A percentile compares a stretch with the other conserved stretches of the same genome.
These are phyloP conservation scores for Hebeloma cylindrosporum DNA, from an alignment of 768 basidiomycete species.

Conservation along the genomic window DNA sequence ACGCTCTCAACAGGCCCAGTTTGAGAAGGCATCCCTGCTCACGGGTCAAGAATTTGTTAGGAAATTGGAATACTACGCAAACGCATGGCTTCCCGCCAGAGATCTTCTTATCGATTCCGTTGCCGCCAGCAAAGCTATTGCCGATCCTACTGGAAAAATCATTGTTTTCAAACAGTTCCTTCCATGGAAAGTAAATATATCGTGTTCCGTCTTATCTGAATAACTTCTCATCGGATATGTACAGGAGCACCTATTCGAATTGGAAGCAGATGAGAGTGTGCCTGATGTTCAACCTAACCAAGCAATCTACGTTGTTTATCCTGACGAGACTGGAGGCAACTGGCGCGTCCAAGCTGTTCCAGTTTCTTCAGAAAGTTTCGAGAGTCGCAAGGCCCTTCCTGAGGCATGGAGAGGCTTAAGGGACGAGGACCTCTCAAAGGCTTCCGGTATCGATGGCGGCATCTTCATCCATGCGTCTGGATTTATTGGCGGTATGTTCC, in stretches of 20 bases:
- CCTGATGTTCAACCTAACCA: constrained; percentile 40
- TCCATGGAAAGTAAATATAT: constrained; percentile 77
- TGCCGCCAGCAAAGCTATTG: constrained; percentile 49
- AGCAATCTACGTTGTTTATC: constrained; percentile 86
- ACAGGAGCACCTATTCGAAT: constrained; percentile 83
- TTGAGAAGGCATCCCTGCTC: constrained; percentile 75
- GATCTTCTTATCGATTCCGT: constrained; percentile 67
- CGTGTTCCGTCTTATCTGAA: neutral
- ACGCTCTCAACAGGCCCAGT: constrained; percentile 51
- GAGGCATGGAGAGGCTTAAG: constrained; percentile 92
- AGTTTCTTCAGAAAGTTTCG: constrained; percentile 76
- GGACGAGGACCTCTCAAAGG: constrained; percentile 74
- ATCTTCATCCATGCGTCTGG: constrained; percentile 96
- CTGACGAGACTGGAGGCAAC: constrained; percentile 69
- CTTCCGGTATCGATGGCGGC: constrained; percentile 76
- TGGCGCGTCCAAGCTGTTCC: constrained; percentile 97
- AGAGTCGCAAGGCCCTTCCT: constrained; percentile 89
- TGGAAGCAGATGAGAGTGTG: constrained; percentile 62
- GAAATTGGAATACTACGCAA: constrained; percentile 77
- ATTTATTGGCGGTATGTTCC: constrained; percentile 83
- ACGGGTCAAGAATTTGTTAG: constrained; percentile 84
- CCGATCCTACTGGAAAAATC: constrained; percentile 75
- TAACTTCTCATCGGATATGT: constrained; percentile 5
- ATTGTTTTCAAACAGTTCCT: constrained; percentile 77
- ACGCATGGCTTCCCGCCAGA: constrained; percentile 92